Conservation (phyloP, 257 asterid genomes). For the Eucommia ulmoides region DNA sequence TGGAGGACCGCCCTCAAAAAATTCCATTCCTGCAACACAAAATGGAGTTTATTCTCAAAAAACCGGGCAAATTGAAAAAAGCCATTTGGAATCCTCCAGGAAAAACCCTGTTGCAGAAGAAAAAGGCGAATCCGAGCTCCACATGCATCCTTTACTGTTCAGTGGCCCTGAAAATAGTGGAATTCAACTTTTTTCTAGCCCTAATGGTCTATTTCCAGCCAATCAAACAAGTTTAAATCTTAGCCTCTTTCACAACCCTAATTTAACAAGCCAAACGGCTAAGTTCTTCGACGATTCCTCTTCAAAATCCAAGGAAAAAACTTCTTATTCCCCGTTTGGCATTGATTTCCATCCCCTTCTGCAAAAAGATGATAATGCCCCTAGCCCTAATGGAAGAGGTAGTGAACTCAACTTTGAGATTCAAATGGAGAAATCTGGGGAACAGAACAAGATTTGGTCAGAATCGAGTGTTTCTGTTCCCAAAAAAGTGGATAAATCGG, state of each 20-base stretch:
- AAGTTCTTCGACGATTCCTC: slow-evolving; percentile 50
- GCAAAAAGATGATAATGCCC: slow-evolving; percentile 42
- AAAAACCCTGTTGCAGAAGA: slow-evolving; percentile 26
- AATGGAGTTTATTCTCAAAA: slow-evolving; percentile 16
- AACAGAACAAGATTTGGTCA: neutral
- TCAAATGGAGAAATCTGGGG: slow-evolving; percentile 7
- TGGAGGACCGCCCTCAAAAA: slow-evolving; percentile 20
- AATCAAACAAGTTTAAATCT: slow-evolving; percentile 52
- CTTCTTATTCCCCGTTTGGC: slow-evolving; percentile 29
- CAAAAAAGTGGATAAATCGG: neutral
- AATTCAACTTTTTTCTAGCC: slow-evolving; percentile 26
- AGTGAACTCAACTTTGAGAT: slow-evolving; percentile 64
- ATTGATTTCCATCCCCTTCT: slow-evolving; percentile 84
- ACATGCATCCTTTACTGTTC: slow-evolving; percentile 94
- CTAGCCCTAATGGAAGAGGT: slow-evolving; percentile 25
- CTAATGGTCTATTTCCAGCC: slow-evolving; percentile 48
- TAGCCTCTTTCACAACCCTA: slow-evolving; percentile 64
- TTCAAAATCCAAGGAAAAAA: slow-evolving; percentile 34
- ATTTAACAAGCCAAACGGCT: slow-evolving; percentile 49
- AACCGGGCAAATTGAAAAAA: slow-evolving; percentile 21
- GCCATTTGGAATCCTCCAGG: slow-evolving; percentile 10
- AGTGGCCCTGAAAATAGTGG: slow-evolving; percentile 50
- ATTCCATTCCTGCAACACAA: slow-evolving; percentile 12
- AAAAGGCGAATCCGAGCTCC: slow-evolving; percentile 52
- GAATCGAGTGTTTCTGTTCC: neutral